Evolutionary conservation across 352 stramenopile genomes (phyloP).

Genomic region (Phytophthora ramorum): DNA sequence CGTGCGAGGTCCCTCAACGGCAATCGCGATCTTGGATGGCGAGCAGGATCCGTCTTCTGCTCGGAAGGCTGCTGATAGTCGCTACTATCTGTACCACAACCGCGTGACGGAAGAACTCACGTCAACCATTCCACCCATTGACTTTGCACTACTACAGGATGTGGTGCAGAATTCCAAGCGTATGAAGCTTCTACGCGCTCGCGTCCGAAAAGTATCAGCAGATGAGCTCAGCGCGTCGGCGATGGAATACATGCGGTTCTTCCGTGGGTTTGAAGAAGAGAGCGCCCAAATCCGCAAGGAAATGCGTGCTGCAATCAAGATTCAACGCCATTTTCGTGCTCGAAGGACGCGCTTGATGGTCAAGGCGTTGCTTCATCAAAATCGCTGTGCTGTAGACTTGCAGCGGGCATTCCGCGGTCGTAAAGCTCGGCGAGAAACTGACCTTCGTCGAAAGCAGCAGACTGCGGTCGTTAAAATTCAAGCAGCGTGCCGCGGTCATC

Average conservation of each 20-base stretch:
- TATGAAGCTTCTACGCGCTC: slow-evolving; percentile 63
- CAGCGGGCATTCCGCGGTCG: slow-evolving; percentile 74
- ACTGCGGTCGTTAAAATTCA: slow-evolving; percentile 57
- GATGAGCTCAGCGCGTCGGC: slow-evolving; percentile 49
- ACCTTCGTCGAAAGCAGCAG: slow-evolving; percentile 42
- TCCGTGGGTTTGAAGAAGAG: slow-evolving; percentile 68
- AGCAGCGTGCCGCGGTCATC: slow-evolving; percentile 51
- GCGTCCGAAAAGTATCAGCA: slow-evolving; percentile 57
- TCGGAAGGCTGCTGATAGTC: slow-evolving; percentile 17
- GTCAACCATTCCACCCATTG: slow-evolving; percentile 51
- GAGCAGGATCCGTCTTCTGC: slow-evolving; percentile 11
- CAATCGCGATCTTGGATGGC: slow-evolving; percentile 2
- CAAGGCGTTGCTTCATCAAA: slow-evolving; percentile 59
- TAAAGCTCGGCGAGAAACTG: slow-evolving; percentile 49
- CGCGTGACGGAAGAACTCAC: slow-evolving; percentile 60
- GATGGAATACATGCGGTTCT: slow-evolving; percentile 83
- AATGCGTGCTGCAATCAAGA: slow-evolving; percentile 54
- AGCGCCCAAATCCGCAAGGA: slow-evolving; percentile 57
- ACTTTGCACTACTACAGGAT: slow-evolving; percentile 71
- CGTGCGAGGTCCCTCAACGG: slow-evolving; percentile 40
- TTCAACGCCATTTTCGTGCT: slow-evolving; percentile 72
- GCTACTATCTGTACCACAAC: slow-evolving; percentile 76
- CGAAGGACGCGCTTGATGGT: slow-evolving; percentile 51
- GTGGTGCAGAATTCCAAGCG: slow-evolving; percentile 76
- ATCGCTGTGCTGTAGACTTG: slow-evolving; percentile 60